A percentile compares a stretch with the other conserved stretches of the same genome.
phyloP scores from a whole-genome alignment of 352 stramenopile species.

The Phytophthora europaea region DNA sequence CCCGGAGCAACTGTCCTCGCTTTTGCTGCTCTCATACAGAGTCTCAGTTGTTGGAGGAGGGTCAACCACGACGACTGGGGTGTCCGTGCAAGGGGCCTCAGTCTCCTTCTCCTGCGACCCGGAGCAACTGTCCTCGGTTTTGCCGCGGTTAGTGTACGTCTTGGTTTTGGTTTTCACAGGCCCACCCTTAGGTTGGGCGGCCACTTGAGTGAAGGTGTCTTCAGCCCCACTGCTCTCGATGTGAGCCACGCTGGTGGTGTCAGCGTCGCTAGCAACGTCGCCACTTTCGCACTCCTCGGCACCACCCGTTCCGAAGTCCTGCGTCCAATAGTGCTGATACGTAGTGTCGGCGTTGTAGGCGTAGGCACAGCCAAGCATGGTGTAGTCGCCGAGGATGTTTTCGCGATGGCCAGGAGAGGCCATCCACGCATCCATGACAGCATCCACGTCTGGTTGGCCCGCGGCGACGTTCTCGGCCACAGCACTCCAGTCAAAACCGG shows the following conservation, averaged over 20 bases:
- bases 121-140: conserved; percentile 5
- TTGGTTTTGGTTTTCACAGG: neutral
- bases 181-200: neutral
- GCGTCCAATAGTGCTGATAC: conserved; percentile 1
- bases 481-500: conserved; percentile 56
- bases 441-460: conserved; percentile 40
- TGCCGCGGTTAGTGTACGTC: neutral
- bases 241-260: neutral
- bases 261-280: neutral
- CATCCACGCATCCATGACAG: conserved; percentile 50
- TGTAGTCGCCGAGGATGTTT: conserved; percentile 49
- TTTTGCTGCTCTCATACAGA: conserved; percentile 10
- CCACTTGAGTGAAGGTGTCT: neutral
- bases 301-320: conserved; percentile 27
- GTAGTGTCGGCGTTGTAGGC: neutral
- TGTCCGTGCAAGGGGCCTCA: conserved; percentile 1
- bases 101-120: neutral
- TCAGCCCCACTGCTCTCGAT: conserved; percentile 4
- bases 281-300: conserved; percentile 35
- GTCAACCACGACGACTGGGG: conserved; percentile 13
- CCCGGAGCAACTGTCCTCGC: neutral
- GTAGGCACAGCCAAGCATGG: conserved; percentile 12
- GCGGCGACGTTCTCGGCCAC: conserved; percentile 52
- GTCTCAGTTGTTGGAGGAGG: neutral
- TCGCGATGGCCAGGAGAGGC: conserved; percentile 38